Percentiles rank a stretch among this genome's conserved stretches.
Evolutionary conservation across 805 yeast species (phyloP).

Genomic region (Torulaspora quercuum): DNA sequence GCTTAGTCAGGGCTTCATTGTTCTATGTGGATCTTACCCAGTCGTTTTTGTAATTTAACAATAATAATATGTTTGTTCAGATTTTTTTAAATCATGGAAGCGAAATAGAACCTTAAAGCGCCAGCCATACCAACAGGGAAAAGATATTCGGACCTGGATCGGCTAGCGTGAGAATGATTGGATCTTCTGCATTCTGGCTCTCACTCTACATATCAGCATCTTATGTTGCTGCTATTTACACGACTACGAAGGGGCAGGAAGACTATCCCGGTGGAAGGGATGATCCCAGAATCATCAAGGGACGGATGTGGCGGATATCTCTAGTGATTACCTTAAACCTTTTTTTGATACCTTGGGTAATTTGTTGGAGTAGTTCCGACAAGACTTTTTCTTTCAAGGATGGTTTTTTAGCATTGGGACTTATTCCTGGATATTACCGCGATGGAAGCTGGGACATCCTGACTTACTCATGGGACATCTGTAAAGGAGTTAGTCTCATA

Average conservation of each 20-base stretch:
- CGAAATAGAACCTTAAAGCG: not conserved
- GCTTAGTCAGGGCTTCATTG: too few relatives aligned
- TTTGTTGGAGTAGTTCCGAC: constrained; percentile 1
- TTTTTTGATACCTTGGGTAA: constrained; percentile 22
- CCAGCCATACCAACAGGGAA: too few relatives aligned
- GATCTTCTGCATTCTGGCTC: constrained; percentile 9
- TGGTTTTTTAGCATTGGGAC: constrained; percentile 22
- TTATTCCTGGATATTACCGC: constrained; percentile 26
- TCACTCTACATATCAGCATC: constrained; percentile 28
- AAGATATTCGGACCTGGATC: too few relatives aligned
- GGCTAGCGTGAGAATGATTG: too few relatives aligned
- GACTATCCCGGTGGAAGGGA: constrained; percentile 30
- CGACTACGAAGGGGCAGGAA: constrained; percentile 19
- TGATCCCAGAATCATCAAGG: constrained; percentile 30
- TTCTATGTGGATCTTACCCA: too few relatives aligned
- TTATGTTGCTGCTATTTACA: constrained; percentile 29
- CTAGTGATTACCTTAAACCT: constrained; percentile 19
- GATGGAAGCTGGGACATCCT: constrained; percentile 17
- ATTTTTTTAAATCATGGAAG: too few relatives aligned
- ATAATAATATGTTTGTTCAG: too few relatives aligned
- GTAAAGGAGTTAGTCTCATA: constrained; percentile 17
- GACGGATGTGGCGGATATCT: constrained; percentile 25
- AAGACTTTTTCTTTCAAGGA: constrained; percentile 10
- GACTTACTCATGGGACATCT: constrained; percentile 15
- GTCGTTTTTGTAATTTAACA: too few relatives aligned